Evolutionary conservation across 345 rosid genomes (phyloP).

Genomic region (Pugionium cornutum): DNA sequence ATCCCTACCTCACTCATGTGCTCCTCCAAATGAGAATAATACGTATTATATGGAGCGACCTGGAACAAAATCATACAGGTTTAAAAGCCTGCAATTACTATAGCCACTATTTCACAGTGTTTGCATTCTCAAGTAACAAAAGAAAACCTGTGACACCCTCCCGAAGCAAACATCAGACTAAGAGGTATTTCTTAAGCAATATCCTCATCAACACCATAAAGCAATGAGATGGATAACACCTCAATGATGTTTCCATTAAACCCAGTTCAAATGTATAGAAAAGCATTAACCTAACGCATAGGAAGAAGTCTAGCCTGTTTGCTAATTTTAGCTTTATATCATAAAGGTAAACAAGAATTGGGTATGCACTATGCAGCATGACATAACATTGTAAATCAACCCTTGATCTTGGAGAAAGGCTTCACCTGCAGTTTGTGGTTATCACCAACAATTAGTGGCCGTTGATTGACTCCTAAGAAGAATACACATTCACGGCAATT

Average conservation of each 20-base stretch:
- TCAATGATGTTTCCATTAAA: conserved; percentile 19
- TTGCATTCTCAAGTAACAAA: background rate
- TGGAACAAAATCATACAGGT: conserved; percentile 38
- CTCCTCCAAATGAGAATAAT: conserved; percentile 83
- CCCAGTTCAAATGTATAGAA: conserved; percentile 3
- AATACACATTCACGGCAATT: conserved; percentile 96
- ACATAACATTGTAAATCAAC: conserved; percentile 1
- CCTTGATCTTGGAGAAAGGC: conserved; percentile 16
- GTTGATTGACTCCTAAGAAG: conserved; percentile 98
- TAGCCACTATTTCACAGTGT: background rate
- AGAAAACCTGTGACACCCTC: conserved; percentile 14
- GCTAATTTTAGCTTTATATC: background rate
- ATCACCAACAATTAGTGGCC: conserved; percentile 96
- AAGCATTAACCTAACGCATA: conserved; percentile 12
- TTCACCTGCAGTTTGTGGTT: conserved; percentile 95
- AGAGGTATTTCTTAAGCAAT: conserved; percentile 9
- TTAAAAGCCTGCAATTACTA: background rate
- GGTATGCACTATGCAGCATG: background rate
- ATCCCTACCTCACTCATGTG: conserved; percentile 88
- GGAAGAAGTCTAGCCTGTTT: conserved; percentile 10
- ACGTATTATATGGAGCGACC: conserved; percentile 98
- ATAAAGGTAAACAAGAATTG: background rate
- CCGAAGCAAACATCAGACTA: conserved; percentile 7
- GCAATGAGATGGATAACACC: conserved; percentile 4
- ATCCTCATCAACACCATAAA: background rate